These are phyloP conservation scores for Parastagonospora nodorum DNA, from an alignment of 2,329 filamentous ascomycete species.

Conservation along the genomic window DNA sequence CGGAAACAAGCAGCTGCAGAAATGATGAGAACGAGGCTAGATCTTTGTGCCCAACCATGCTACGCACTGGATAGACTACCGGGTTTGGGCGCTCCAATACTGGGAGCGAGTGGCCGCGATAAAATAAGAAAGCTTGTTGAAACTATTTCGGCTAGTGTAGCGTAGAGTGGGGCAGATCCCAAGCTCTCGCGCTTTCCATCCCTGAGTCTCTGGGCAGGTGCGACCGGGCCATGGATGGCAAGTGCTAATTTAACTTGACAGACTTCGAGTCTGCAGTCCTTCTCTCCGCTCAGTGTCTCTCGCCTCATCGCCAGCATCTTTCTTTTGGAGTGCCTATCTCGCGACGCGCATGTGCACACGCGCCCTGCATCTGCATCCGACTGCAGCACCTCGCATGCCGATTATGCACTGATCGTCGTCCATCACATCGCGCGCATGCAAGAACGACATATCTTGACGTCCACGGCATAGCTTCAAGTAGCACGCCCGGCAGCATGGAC, in stretches of 20 bases:
- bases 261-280: not conserved
- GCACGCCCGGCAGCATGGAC: constrained; percentile 23
- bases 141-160: no score
- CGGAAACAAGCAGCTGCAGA: no score
- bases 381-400: not conserved
- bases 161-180: not conserved
- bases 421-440: constrained; percentile 1
- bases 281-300: not conserved
- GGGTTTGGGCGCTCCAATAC: no score
- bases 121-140: no score
- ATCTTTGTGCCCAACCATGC: no score
- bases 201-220: not conserved
- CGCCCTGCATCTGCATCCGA: not conserved
- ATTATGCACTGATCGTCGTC: not conserved
- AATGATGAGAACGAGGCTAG: no score
- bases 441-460: constrained; percentile 1
- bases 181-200: not conserved
- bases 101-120: no score
- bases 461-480: not conserved
- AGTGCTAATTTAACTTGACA: not conserved
- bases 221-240: not conserved
- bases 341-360: not conserved
- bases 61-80: no score
- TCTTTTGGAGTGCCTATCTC: not conserved
- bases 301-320: not conserved